Percentiles rank a stretch among this genome's conserved stretches.
Evolutionary conservation across 2,329 filamentous ascomycete species (phyloP).

Genomic region (Verticillium dahliae): DNA sequence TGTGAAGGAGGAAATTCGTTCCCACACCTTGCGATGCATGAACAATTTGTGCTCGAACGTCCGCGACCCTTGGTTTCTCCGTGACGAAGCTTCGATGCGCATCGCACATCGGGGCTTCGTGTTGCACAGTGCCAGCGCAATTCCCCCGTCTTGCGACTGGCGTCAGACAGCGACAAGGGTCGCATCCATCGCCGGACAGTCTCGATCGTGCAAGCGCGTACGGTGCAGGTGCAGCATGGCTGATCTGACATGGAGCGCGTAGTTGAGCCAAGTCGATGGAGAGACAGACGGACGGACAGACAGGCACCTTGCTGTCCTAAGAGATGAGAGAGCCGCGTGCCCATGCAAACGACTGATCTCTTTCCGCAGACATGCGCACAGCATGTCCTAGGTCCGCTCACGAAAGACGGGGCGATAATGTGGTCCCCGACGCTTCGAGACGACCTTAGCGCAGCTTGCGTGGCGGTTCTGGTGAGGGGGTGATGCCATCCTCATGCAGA

Average conservation of each 20-base stretch:
- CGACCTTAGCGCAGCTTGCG: slow-evolving; percentile 19
- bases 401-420: background rate
- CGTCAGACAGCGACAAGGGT: background rate
- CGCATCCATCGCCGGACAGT: background rate
- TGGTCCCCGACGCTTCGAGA: background rate
- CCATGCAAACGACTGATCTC: background rate
- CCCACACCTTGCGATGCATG: too few relatives aligned
- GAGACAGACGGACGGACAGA: background rate
- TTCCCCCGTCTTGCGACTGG: background rate
- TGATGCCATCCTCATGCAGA: slow-evolving; percentile 13
- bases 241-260: background rate
- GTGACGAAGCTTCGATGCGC: background rate
- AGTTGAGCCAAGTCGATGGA: background rate
- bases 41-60: background rate
- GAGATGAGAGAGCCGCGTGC: background rate
- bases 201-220: background rate
- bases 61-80: background rate
- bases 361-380: background rate
- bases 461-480: slow-evolving; percentile 19
- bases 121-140: background rate
- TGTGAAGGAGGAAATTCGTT: too few relatives aligned
- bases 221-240: background rate
- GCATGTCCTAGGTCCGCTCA: background rate
- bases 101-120: background rate
- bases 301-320: background rate